Base-by-base conservation (phyloP, 306 rosid species). In the Cicer arietinum region DNA sequence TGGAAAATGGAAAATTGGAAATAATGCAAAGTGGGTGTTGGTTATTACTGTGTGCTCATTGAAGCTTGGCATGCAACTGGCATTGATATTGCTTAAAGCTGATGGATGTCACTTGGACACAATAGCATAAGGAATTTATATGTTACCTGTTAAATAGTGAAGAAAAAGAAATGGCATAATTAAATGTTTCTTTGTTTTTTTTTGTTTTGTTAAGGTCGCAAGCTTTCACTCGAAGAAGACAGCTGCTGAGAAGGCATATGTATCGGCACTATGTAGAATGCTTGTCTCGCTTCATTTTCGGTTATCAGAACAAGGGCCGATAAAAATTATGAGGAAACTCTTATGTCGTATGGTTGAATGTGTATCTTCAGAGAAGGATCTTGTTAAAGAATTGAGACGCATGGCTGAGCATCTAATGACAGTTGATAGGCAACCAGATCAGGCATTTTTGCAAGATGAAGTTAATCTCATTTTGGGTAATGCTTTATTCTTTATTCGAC, bases 181-280 rank as follows among this genome's bases (percentile, higher is more conserved):
- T 60, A 44, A 45, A 45, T 12, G 37, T 57, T 75, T 40, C n/a
- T 60, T 59, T 20, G 10, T 39, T 52, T n/a, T n/a, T n/a, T n/a
- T n/a, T 10, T 17, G 25, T 43, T 35, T 84, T 41, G 50, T 82
- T 69, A 10, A 91, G 98, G 92, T 86, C 68, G 83, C 88, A 67
- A 86, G 90, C 85, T 92, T 90, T 77, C 82, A 14, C 50, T 71
- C 81, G 50, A 94, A 89, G 88, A 94, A 89, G 83, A 90, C 95
- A 57, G 80, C 92, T 22, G 97, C 96, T 30, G 93, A 90, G 86
- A 92, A 69, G 89, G 69, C 97, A n/a, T 94, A 89, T 60, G 85
- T 90, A 54, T 86, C 90, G 12, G 89, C 95, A 77, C 79, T 94
- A 79, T 89, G 93, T 64, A 87, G 74, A 81, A 56, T 83, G 61